A percentile compares a stretch with the other conserved stretches of the same genome.
These are phyloP conservation scores for Suillus fuscotomentosus DNA, from an alignment of 768 basidiomycete genomes.

Conservation along the genomic window DNA sequence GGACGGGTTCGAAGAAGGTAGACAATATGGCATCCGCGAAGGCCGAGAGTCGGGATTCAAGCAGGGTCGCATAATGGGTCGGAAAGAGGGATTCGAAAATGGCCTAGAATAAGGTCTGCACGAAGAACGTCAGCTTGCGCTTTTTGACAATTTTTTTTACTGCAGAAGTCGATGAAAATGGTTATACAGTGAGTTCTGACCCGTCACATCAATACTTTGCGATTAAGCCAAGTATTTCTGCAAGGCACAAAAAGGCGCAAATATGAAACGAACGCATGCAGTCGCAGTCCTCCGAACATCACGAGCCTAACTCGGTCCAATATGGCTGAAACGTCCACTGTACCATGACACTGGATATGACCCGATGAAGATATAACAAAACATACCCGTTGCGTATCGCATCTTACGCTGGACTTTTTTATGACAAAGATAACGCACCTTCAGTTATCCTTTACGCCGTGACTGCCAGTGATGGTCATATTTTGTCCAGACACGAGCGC, in stretches of 20 bases:
- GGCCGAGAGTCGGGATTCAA: slow-evolving; percentile 34
- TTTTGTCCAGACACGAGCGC: not conserved
- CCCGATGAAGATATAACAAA: not conserved
- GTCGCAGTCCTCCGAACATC: slow-evolving; percentile 7
- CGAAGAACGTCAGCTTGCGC: slow-evolving; percentile 52
- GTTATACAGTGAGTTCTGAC: slow-evolving; percentile 23
- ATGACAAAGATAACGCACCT: not conserved
- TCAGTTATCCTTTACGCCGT: not conserved
- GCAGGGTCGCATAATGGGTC: slow-evolving; percentile 31
- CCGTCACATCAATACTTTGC: not conserved
- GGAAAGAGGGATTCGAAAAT: slow-evolving; percentile 31
- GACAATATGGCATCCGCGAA: slow-evolving; percentile 36
- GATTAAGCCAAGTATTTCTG: slow-evolving; percentile 9
- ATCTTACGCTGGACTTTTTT: not conserved
- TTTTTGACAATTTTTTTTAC: slow-evolving; percentile 60
- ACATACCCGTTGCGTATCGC: not conserved
- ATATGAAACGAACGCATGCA: slow-evolving; percentile 30
- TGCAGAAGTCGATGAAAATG: slow-evolving; percentile 37
- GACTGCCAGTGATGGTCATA: not conserved
- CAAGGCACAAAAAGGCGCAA: slow-evolving; percentile 24
- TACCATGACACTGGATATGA: slow-evolving; percentile 6
- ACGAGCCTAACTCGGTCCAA: slow-evolving; percentile 5
- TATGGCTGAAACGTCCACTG: slow-evolving; percentile 23
- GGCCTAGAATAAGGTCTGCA: slow-evolving; percentile 39
- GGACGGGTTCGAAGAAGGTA: slow-evolving; percentile 42